Conservation (phyloP, 2,329 filamentous ascomycete species). For the Lecanicillium sp. region DNA sequence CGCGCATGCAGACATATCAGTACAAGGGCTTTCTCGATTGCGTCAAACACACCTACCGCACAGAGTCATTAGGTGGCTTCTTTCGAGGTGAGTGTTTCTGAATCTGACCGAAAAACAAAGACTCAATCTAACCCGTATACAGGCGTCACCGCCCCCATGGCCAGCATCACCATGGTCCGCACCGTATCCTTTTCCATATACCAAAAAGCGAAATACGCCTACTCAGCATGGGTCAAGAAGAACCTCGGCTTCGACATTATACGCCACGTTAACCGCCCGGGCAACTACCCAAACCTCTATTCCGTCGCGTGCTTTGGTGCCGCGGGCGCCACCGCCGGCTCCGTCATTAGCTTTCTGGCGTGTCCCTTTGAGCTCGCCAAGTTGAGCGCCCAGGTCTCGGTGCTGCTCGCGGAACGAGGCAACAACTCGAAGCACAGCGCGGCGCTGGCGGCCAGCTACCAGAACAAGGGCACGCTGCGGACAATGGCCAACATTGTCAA, state of each 20-base stretch:
- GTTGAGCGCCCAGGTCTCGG: constrained; percentile 76
- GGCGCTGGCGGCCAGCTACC: constrained; percentile 59
- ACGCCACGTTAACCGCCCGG: constrained; percentile 60
- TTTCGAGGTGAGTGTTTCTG: constrained; percentile 60
- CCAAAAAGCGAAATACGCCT: constrained; percentile 65
- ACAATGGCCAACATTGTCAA: constrained; percentile 72
- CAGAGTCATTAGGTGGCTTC: constrained; percentile 67
- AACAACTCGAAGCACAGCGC: constrained; percentile 37
- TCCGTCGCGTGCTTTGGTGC: constrained; percentile 70
- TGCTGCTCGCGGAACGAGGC: constrained; percentile 54
- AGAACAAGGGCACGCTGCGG: constrained; percentile 69
- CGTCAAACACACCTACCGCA: constrained; percentile 65
- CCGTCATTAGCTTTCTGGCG: constrained; percentile 70
- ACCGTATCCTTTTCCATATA: constrained; percentile 77
- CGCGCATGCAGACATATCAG: constrained; percentile 80
- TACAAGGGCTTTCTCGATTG: constrained; percentile 69
- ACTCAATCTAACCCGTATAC: too few species aligned
- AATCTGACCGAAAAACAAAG: neutral
- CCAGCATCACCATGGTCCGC: constrained; percentile 68
- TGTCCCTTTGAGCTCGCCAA: constrained; percentile 91
- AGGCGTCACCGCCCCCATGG: constrained; percentile 75
- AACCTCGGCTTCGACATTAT: constrained; percentile 65
- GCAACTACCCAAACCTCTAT: constrained; percentile 63
- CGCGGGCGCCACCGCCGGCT: constrained; percentile 72
- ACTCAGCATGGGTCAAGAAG: constrained; percentile 61